Percentiles rank a stretch among this genome's conserved stretches.
phyloP scores from a whole-genome alignment of 371 early-diverging fungal species.

The Mucor saturninus region DNA sequence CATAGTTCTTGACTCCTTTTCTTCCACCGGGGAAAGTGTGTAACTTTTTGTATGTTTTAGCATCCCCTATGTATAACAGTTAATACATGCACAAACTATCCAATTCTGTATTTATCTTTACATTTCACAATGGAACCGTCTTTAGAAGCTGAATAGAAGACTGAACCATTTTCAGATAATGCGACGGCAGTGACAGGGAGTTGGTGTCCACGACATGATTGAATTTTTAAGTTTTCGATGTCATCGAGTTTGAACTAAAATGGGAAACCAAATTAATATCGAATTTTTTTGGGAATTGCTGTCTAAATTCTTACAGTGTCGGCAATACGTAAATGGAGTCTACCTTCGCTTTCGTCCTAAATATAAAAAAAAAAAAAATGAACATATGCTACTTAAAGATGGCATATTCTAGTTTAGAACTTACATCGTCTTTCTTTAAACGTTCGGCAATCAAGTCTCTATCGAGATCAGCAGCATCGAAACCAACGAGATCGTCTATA shows the following conservation, averaged over 20 bases:
- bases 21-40: slow-evolving; percentile 73
- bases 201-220: slow-evolving; percentile 68
- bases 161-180: slow-evolving; percentile 67
- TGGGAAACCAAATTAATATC: not conserved
- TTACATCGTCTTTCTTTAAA: slow-evolving; percentile 80
- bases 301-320: slow-evolving; percentile 40
- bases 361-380: not conserved
- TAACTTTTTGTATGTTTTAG: slow-evolving; percentile 60
- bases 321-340: slow-evolving; percentile 56
- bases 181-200: slow-evolving; percentile 82
- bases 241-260: slow-evolving; percentile 52
- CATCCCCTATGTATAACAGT: slow-evolving; percentile 55
- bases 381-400: not conserved
- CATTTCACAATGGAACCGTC: slow-evolving; percentile 90
- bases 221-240: slow-evolving; percentile 43
- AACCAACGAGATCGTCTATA: slow-evolving; percentile 68
- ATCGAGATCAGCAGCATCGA: slow-evolving; percentile 94
- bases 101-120: slow-evolving; percentile 36
- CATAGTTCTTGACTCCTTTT: slow-evolving; percentile 74
- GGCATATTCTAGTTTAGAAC: not conserved
- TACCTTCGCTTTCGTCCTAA: slow-evolving; percentile 61
- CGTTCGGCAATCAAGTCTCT: slow-evolving; percentile 90
- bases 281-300: slow-evolving; percentile 5
- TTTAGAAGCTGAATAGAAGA: slow-evolving; percentile 87
- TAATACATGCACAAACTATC: not conserved